phyloP scores from a whole-genome alignment of 1,139 yeast genomes.

The Blastobotrys malaysiensis region DNA sequence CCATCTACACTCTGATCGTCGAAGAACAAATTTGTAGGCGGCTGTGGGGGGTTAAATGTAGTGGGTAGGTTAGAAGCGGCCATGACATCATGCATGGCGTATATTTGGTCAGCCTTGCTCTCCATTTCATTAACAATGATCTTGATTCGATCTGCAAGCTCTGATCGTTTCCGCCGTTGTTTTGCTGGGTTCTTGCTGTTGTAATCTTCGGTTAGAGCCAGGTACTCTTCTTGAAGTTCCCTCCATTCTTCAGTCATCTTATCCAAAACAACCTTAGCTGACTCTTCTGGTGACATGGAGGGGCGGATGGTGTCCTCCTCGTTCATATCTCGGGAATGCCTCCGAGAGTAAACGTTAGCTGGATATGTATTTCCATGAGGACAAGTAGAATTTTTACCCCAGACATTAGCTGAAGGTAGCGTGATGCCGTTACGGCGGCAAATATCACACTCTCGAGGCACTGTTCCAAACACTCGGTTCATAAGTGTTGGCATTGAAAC shows the following conservation, averaged over 20 bases:
- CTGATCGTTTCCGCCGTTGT: conserved; percentile 24
- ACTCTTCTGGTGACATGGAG: conserved; percentile 27
- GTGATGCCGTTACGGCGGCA: conserved; percentile 4
- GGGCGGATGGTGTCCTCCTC: conserved; percentile 31
- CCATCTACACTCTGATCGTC: not conserved
- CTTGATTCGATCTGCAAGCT: conserved; percentile 23
- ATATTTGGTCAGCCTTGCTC: conserved; percentile 32
- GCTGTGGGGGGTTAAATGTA: not conserved
- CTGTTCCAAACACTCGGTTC: conserved; percentile 10
- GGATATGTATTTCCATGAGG: not conserved
- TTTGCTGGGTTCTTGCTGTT: conserved; percentile 26
- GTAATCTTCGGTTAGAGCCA: conserved; percentile 23
- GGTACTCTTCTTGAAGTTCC: conserved; percentile 21
- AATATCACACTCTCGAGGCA: conserved; percentile 10
- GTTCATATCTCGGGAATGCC: conserved; percentile 7
- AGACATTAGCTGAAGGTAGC: not conserved
- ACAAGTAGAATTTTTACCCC: not conserved
- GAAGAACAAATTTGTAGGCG: not conserved
- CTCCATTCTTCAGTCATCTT: conserved; percentile 27
- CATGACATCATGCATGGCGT: conserved; percentile 30
- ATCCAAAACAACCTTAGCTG: conserved; percentile 24
- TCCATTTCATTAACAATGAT: conserved; percentile 27
- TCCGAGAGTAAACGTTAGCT: not conserved
- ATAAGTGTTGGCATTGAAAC: conserved; percentile 7
- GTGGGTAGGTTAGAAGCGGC: conserved; percentile 13